Base-by-base conservation (phyloP, 441 rosid species). In the Eutrema salsugineum region DNA sequence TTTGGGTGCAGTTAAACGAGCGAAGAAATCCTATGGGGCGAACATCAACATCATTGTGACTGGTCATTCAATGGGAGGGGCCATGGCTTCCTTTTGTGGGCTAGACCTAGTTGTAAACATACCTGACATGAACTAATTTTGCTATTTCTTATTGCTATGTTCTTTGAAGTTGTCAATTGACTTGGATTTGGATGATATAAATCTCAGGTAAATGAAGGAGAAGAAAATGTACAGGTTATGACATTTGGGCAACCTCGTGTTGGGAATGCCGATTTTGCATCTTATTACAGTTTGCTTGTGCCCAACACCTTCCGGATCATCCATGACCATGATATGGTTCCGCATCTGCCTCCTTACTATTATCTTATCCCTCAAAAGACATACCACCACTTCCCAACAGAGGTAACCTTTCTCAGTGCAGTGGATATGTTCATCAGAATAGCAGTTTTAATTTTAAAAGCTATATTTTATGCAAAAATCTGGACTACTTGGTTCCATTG, bases 1-100 rank as follows among this genome's bases (percentile, higher is more conserved):
- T 76, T 44, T 92, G 54, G 76, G 63, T 82, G 99, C 90, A 1
- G 78, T 95, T 48, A 51, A 73, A 70, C 82, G 70, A 64, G 92
- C 89, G 5, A 86, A 79, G 82, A 58, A 82, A 40, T 46, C 53
- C 66, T 89, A 92, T 67, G 97, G 97, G 19, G 82, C 76, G 4
- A 76, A 77, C 58, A 82, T 91, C 78, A 82, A 80, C 32, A 80
- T 95, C 74, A 86, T 91, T 36, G 93, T 90, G 79, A 94, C 96
- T 3, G 96, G 99, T 30, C 99, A 94, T 85, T 94, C 99, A 36
- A 92, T 95, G 99, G 98, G 99, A 77, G 99, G 93, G 72, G 93
- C 99, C 49, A 92, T 95, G 91, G 98, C 97, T 68, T 75, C 98
- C 56, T 95, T 91, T 73, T 87, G 98, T 62, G 95, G 89, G 68